These are phyloP conservation scores for Lentinula edodes DNA, from an alignment of 768 basidiomycete species.

Conservation along the genomic window DNA sequence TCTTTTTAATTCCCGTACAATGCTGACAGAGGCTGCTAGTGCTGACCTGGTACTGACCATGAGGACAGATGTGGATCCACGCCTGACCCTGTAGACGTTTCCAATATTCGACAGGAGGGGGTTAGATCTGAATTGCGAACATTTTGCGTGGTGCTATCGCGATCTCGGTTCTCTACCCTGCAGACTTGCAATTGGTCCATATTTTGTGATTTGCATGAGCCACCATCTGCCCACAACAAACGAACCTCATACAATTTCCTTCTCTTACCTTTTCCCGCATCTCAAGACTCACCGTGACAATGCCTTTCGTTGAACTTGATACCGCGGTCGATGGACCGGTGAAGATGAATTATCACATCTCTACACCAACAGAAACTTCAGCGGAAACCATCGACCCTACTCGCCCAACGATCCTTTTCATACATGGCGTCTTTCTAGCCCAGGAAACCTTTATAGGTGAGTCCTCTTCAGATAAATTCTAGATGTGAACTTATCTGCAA, in stretches of 20 bases:
- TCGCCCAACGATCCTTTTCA: conserved; percentile 28
- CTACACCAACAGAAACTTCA: conserved; percentile 24
- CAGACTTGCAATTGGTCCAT: too few species aligned
- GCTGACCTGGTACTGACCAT: too few species aligned
- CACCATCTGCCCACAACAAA: neutral
- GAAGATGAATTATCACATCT: conserved; percentile 29
- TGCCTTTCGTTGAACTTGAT: neutral
- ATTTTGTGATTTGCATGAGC: too few species aligned
- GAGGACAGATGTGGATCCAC: too few species aligned
- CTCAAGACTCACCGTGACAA: neutral
- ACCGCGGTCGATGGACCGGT: conserved; percentile 16
- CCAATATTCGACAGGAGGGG: too few species aligned
- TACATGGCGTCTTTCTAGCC: conserved; percentile 30
- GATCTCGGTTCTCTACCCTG: too few species aligned
- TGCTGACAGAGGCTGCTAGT: too few species aligned
- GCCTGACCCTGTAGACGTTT: too few species aligned
- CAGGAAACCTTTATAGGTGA: conserved; percentile 28
- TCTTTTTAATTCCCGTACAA: too few species aligned
- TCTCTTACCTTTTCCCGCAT: neutral
- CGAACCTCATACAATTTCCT: neutral
- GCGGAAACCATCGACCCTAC: conserved; percentile 22
- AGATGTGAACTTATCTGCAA: neutral
- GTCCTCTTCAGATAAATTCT: conserved; percentile 5
- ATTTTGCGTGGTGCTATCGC: too few species aligned
- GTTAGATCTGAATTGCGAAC: too few species aligned